Percentiles rank a stretch among this genome's conserved stretches.
Evolutionary conservation across 805 yeast species (phyloP).

Genomic region (Wickerhamiella alocasiicola): DNA sequence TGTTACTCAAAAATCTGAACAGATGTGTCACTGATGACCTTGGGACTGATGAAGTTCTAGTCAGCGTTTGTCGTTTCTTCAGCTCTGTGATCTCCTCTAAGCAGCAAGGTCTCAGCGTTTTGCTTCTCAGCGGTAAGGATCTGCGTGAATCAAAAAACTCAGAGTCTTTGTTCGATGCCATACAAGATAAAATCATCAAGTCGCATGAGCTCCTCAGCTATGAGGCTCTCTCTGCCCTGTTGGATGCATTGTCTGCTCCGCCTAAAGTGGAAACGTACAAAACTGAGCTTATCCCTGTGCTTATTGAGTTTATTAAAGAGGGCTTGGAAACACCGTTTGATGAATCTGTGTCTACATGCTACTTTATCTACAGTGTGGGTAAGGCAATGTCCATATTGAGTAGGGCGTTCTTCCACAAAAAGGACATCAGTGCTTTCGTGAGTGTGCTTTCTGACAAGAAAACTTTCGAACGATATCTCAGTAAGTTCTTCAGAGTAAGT

Average conservation of each 20-base stretch:
- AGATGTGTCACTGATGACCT: conserved; percentile 43
- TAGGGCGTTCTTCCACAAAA: conserved; percentile 4
- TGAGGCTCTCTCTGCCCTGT: conserved; percentile 11
- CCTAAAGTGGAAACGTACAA: neutral
- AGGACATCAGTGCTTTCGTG: neutral
- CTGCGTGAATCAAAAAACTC: conserved; percentile 16
- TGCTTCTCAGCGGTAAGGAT: conserved; percentile 26
- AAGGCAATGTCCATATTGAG: neutral
- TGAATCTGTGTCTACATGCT: conserved; percentile 5
- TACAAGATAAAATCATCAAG: conserved; percentile 20
- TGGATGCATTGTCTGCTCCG: conserved; percentile 13
- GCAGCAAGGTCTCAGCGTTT: conserved; percentile 31
- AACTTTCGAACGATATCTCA: neutral
- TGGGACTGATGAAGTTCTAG: conserved; percentile 13
- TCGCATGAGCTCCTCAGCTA: conserved; percentile 8
- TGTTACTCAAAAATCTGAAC: conserved; percentile 47
- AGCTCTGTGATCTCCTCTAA: conserved; percentile 14
- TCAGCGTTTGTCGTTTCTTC: conserved; percentile 9
- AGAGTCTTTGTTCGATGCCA: conserved; percentile 20
- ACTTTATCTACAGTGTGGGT: conserved; percentile 7
- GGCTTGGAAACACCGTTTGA: conserved; percentile 5
- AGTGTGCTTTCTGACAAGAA: neutral
- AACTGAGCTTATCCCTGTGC: conserved; percentile 4
- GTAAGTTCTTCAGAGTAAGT: conserved; percentile 3
- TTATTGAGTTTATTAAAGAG: neutral